Percentiles rank a stretch among this genome's conserved stretches.
phyloP scores from a whole-genome alignment of 192 early-diverging fungal genomes.

The Gigaspora rosea region DNA sequence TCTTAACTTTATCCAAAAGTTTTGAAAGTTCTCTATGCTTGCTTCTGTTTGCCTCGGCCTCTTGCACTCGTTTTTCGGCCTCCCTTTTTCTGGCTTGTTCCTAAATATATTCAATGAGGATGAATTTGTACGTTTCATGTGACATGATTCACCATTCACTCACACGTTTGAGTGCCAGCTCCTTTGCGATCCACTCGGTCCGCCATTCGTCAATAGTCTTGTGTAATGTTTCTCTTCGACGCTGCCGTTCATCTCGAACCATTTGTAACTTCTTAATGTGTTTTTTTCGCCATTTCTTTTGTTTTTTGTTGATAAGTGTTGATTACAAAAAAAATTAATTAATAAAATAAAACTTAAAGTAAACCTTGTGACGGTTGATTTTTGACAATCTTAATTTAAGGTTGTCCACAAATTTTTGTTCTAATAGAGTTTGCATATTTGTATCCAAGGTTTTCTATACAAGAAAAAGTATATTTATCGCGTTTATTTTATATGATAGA shows the following conservation, averaged over 20 bases:
- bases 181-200: constrained; percentile 33
- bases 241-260: constrained; percentile 32
- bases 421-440: too few species aligned
- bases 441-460: too few species aligned
- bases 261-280: constrained; percentile 36
- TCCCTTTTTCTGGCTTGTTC: constrained; percentile 32
- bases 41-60: constrained; percentile 33
- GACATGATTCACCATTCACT: neutral
- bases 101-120: neutral
- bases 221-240: constrained; percentile 33
- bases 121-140: constrained; percentile 1
- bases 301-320: too few species aligned
- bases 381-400: too few species aligned
- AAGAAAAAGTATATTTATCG: too few species aligned
- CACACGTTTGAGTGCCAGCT: constrained; percentile 30
- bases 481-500: too few species aligned
- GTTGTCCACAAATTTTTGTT: too few species aligned
- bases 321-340: too few species aligned
- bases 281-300: constrained; percentile 32
- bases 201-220: constrained; percentile 38
- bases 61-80: constrained; percentile 25
- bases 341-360: too few species aligned
- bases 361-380: too few species aligned
- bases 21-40: constrained; percentile 33
- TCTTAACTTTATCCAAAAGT: constrained; percentile 32